Percentiles rank a stretch among this genome's conserved stretches.
Conservation (phyloP, 768 basidiomycete genomes). For the Phallus indusiatus region DNA sequence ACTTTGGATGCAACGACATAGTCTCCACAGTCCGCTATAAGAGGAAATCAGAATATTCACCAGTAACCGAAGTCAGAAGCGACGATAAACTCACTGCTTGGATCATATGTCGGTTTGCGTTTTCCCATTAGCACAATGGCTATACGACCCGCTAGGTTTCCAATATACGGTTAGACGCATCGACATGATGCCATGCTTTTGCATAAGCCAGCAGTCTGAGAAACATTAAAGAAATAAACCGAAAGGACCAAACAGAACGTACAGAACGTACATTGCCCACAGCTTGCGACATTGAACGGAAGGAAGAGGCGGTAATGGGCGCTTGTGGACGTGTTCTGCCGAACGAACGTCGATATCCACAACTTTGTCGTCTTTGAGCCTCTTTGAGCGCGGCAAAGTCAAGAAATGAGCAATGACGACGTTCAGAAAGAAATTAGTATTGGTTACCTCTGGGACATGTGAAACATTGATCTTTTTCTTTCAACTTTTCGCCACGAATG, state of each 20-base stretch:
- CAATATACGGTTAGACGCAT: conserved; percentile 89
- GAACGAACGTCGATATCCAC: too few relatives aligned
- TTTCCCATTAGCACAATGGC: conserved; percentile 97
- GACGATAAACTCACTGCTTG: conserved; percentile 49
- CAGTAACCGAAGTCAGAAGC: not conserved
- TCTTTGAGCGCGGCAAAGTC: too few relatives aligned
- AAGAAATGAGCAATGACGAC: too few relatives aligned
- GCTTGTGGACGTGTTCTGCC: too few relatives aligned
- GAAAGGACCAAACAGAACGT: not conserved
- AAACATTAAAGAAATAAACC: not conserved
- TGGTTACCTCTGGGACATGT: too few relatives aligned
- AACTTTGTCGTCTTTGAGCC: too few relatives aligned
- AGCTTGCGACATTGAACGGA: conserved; percentile 61
- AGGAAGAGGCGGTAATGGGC: too few relatives aligned
- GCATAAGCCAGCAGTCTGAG: conserved; percentile 92
- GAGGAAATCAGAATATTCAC: too few relatives aligned
- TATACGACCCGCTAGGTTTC: conserved; percentile 89
- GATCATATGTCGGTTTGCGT: conserved; percentile 96
- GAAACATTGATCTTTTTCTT: too few relatives aligned
- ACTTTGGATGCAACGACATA: conserved; percentile 85
- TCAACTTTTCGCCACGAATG: too few relatives aligned
- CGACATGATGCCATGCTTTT: conserved; percentile 95
- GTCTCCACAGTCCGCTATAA: conserved; percentile 89
- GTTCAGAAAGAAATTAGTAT: too few relatives aligned
- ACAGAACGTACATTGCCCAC: conserved; percentile 64